Evolutionary conservation across 208 protist genomes (phyloP), one percentile per base, ranked within the genome.

Genomic region (Crithidia bombi): DNA sequence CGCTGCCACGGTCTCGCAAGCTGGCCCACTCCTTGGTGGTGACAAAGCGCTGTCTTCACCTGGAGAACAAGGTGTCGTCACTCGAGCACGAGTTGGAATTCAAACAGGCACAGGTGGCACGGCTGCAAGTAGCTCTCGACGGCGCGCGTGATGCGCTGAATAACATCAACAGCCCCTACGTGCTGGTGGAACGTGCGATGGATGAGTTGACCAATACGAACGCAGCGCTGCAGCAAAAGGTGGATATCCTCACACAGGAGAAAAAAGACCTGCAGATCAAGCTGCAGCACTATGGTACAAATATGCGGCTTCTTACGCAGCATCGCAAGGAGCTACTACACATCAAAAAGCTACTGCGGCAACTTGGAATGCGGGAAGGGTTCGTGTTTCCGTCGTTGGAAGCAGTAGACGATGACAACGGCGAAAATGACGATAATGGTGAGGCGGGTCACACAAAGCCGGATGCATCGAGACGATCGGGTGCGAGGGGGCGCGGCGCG

Each of bases 1-100:
- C 88, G 7, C 62, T 96, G 41, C 88, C 91, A 9, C 74, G 77
- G 5, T 96, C 91, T 3, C 86, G 91, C 10, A 94, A 93, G 67
- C 43, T 93, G 19, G 79, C 86, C 3, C 88, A 96, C 77, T 77
- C 82, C 11, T 65, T 96, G 5, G 77, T 85, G 5, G 83, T 96
- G n/a, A 92, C 91, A 6, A 92, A 93, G 66, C 81, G 87, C n/a
- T 96, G 91, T 51, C 68, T 96, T 28, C 86, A 94, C n/a, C 65
- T 96, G 12, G 88, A 96, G 58, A 96, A 96, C 68, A 82, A 90
- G 26, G 50, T 89, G 2, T 43, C 66, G 4, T 61, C 82, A 3
- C 65, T 96, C 21, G 69, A 90, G 58, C 79, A 89, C 51, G 90
- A 96, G 38, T 9, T 86, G 12, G 76, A 74, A 33, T 91, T 88